These are phyloP conservation scores for Cladosporium austrohemisphaericum DNA, from an alignment of 2,329 filamentous ascomycete genomes.

Conservation along the genomic window DNA sequence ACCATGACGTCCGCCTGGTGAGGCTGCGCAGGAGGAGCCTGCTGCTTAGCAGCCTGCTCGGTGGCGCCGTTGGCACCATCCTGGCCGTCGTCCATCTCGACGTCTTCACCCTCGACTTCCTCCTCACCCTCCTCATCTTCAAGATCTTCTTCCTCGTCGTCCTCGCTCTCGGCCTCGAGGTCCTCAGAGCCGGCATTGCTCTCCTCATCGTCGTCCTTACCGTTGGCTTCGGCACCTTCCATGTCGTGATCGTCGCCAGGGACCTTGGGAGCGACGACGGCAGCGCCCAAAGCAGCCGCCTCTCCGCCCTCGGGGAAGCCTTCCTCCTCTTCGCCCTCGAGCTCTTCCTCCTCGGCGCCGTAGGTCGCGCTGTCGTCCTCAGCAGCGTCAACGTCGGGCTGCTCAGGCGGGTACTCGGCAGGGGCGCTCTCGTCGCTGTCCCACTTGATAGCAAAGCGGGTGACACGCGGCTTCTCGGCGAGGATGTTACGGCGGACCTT, in stretches of 20 bases:
- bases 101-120: constrained; percentile 25
- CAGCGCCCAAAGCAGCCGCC: constrained; percentile 31
- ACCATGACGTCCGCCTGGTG: constrained; percentile 27
- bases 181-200: constrained; percentile 59
- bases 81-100: constrained; percentile 22
- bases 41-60: constrained; percentile 15
- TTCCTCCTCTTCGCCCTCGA: constrained; percentile 55
- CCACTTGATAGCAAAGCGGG: constrained; percentile 98
- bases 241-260: constrained; percentile 68
- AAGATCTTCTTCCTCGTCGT: constrained; percentile 37
- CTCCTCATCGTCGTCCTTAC: constrained; percentile 63
- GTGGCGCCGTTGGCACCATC: constrained; percentile 3
- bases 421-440: constrained; percentile 97
- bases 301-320: constrained; percentile 51
- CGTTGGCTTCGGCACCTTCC: constrained; percentile 62
- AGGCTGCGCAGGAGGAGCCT: background rate
- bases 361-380: constrained; percentile 83
- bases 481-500: constrained; percentile 88
- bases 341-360: constrained; percentile 76
- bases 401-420: constrained; percentile 92
- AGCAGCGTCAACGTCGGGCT: constrained; percentile 85
- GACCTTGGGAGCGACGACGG: constrained; percentile 8
- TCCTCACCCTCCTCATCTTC: constrained; percentile 40
- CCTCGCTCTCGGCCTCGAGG: constrained; percentile 43
- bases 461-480: constrained; percentile 95